Conservation (phyloP, 306 rosid species). For the Rosa persica region DNA sequence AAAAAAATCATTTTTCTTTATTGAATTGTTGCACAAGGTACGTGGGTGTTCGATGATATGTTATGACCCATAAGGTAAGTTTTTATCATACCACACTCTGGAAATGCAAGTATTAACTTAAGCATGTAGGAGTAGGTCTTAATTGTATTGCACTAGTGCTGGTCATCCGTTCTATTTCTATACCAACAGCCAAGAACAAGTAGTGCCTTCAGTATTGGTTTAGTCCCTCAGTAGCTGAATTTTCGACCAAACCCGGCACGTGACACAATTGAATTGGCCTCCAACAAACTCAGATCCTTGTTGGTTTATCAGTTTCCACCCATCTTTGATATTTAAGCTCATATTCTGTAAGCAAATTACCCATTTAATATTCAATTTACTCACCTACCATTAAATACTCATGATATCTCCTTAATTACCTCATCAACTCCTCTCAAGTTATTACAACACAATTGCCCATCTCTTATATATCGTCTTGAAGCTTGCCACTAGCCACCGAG, state of each 20-base stretch:
- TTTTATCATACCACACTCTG: background rate
- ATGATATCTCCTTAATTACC: background rate
- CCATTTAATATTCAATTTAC: background rate
- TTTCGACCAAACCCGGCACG: background rate
- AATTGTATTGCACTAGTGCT: background rate
- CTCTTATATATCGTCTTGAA: background rate
- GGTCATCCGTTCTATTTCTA: too few relatives aligned
- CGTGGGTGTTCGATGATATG: too few relatives aligned
- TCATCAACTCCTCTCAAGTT: background rate
- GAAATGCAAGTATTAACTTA: too few relatives aligned
- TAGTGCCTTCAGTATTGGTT: background rate
- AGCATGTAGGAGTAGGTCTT: background rate
- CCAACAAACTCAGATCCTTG: background rate
- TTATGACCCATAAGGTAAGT: too few relatives aligned
- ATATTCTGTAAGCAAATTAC: background rate
- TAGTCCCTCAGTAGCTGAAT: background rate
- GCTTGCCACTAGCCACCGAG: background rate
- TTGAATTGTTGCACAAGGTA: too few relatives aligned
- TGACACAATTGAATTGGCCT: constrained; percentile 9
- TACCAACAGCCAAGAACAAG: background rate
- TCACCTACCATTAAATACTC: background rate
- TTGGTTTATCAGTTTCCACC: background rate
- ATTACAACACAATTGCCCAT: background rate
- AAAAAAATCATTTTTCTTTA: too few relatives aligned
- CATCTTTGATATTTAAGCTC: background rate